A percentile compares a stretch with the other conserved stretches of the same genome.
Conservation (phyloP, 768 basidiomycete species). For the Trametes punicea region DNA sequence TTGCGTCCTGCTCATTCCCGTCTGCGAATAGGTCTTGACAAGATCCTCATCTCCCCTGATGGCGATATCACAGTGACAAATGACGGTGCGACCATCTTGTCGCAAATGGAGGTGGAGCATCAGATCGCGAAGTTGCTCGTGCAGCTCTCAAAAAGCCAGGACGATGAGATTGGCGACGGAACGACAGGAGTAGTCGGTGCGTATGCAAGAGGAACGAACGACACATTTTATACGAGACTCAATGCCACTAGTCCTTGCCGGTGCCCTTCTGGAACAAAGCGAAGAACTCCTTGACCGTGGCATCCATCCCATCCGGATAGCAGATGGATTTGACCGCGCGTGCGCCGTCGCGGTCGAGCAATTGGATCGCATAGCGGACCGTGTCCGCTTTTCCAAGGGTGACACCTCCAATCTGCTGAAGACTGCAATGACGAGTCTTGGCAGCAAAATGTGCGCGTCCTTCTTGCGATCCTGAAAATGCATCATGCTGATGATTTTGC, state of each 20-base stretch:
- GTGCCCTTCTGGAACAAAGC: constrained; percentile 92
- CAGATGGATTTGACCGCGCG: constrained; percentile 96
- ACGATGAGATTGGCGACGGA: constrained; percentile 99
- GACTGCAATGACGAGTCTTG: constrained; percentile 93
- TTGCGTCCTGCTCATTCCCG: not conserved
- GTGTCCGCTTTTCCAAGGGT: constrained; percentile 76
- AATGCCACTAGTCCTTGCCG: constrained; percentile 78
- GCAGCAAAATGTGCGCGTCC: constrained; percentile 87
- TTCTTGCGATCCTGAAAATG: not conserved
- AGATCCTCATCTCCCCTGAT: constrained; percentile 93
- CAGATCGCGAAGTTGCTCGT: constrained; percentile 98
- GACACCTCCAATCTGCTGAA: constrained; percentile 88
- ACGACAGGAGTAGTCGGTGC: constrained; percentile 98
- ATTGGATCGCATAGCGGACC: constrained; percentile 88
- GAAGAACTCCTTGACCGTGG: constrained; percentile 97
- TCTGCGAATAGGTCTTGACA: constrained; percentile 70
- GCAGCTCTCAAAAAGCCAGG: constrained; percentile 95
- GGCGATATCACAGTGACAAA: constrained; percentile 99
- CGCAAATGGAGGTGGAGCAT: constrained; percentile 99
- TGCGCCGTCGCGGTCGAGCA: constrained; percentile 88
- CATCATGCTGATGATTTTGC: constrained; percentile 4
- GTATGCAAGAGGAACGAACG: constrained; percentile 38
- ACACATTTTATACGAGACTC: not conserved
- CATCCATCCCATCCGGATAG: constrained; percentile 97
- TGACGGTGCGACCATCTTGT: constrained; percentile 96